Conservation (phyloP, 345 rosid species). For the Pelargonium nanum region DNA sequence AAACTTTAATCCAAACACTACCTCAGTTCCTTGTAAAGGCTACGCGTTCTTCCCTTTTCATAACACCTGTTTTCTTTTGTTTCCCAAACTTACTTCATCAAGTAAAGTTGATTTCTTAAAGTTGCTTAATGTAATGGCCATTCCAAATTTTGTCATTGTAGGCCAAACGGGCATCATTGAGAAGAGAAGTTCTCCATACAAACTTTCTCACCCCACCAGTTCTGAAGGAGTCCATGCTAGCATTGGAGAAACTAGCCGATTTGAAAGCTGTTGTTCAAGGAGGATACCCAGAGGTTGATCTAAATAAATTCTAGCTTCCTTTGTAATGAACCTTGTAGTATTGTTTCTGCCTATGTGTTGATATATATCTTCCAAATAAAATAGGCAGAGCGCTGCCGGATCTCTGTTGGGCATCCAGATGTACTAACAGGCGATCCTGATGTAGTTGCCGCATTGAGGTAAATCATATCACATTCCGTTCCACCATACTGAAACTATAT, state of each 20-base stretch:
- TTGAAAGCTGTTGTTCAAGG: conserved; percentile 62
- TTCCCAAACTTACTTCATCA: background rate
- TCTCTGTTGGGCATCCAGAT: conserved; percentile 73
- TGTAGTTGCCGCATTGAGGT: conserved; percentile 71
- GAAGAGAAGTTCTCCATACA: conserved; percentile 60
- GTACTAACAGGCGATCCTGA: conserved; percentile 49
- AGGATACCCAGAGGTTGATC: conserved; percentile 77
- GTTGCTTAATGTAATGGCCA: background rate
- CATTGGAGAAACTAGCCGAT: conserved; percentile 53
- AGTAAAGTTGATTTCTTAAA: background rate
- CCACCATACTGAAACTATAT: background rate
- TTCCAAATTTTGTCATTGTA: conserved; percentile 8
- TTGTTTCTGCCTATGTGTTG: conserved; percentile 1
- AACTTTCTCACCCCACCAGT: conserved; percentile 86
- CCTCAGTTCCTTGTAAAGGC: background rate
- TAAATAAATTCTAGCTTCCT: conserved; percentile 8
- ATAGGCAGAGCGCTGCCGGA: conserved; percentile 89
- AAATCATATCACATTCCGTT: conserved; percentile 1
- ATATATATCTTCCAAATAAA: conserved; percentile 12
- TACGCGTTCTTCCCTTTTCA: background rate
- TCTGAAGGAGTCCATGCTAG: conserved; percentile 52
- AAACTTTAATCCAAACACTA: too few species aligned
- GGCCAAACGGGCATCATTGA: conserved; percentile 63
- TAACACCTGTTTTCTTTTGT: too few species aligned
- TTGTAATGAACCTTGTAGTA: background rate